Evolutionary conservation across 805 yeast species (phyloP).

Genomic region (Clavispora santaluciae): DNA sequence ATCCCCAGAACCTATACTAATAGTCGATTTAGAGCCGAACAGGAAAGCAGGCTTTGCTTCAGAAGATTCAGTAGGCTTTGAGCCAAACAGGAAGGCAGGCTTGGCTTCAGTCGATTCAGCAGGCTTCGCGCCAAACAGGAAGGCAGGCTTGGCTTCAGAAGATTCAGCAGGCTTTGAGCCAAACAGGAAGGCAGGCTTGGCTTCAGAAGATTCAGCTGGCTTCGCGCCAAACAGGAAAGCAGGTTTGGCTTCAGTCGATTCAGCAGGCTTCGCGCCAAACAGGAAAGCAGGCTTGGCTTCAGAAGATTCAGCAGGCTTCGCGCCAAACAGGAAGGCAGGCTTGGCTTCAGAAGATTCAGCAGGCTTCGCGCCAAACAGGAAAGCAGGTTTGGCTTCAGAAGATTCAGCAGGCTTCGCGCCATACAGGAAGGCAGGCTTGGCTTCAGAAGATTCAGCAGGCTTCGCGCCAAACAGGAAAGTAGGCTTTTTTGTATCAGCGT

Average conservation of each 20-base stretch:
- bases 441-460: conserved; percentile 4
- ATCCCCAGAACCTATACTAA: conserved; percentile 1
- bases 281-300: conserved; percentile 6
- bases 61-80: conserved; percentile 11
- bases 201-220: not conserved
- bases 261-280: conserved; percentile 1
- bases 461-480: conserved; percentile 9
- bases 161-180: conserved; percentile 8
- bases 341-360: conserved; percentile 4
- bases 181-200: conserved; percentile 8
- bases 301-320: conserved; percentile 3
- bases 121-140: conserved; percentile 15
- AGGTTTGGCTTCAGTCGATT: conserved; percentile 7
- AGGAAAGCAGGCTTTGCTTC: conserved; percentile 14
- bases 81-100: conserved; percentile 21
- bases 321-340: conserved; percentile 8
- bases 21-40: conserved; percentile 6
- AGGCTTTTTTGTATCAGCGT: conserved; percentile 6
- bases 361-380: conserved; percentile 7
- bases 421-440: conserved; percentile 2
- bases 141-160: conserved; percentile 2
- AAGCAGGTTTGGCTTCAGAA: conserved; percentile 14
- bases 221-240: conserved; percentile 4
- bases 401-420: not conserved
- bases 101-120: conserved; percentile 1